Percentiles rank a stretch among this genome's conserved stretches.
Evolutionary conservation across 805 yeast species (phyloP).

Genomic region (Sugiyamaella smithiae): DNA sequence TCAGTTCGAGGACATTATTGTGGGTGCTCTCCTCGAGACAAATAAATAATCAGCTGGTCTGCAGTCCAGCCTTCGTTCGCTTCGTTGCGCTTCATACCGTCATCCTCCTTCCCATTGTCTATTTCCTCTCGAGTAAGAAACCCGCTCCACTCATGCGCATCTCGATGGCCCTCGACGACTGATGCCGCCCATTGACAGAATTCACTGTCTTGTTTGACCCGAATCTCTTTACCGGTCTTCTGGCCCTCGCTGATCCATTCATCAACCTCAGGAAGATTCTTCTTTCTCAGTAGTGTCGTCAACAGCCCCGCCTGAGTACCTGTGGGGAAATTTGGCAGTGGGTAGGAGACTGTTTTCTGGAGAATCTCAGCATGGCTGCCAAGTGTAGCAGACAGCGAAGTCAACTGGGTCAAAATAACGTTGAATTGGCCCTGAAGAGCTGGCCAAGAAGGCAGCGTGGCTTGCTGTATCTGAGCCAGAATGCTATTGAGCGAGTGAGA

Average conservation of each 20-base stretch:
- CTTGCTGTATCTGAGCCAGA: constrained; percentile 49
- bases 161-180: constrained; percentile 51
- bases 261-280: constrained; percentile 84
- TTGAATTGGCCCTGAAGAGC: constrained; percentile 81
- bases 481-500: constrained; percentile 59
- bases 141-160: constrained; percentile 61
- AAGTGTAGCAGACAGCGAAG: constrained; percentile 69
- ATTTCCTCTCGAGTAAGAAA: constrained; percentile 52
- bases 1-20: too few relatives aligned
- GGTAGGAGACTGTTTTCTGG: constrained; percentile 71
- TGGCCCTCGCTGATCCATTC: constrained; percentile 67
- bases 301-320: constrained; percentile 77
- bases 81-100: constrained; percentile 11
- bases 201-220: constrained; percentile 50
- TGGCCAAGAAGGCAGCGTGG: constrained; percentile 52
- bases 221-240: constrained; percentile 33
- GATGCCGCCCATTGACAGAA: constrained; percentile 67
- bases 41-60: constrained; percentile 19
- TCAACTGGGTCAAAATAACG: constrained; percentile 77
- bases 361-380: constrained; percentile 58
- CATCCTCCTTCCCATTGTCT: constrained; percentile 29
- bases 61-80: constrained; percentile 18
- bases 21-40: constrained; percentile 22
- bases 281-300: constrained; percentile 82
- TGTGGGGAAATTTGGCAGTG: constrained; percentile 80